phyloP scores from a whole-genome alignment of 371 early-diverging fungal genomes.

The Fennellomyces sp. region DNA sequence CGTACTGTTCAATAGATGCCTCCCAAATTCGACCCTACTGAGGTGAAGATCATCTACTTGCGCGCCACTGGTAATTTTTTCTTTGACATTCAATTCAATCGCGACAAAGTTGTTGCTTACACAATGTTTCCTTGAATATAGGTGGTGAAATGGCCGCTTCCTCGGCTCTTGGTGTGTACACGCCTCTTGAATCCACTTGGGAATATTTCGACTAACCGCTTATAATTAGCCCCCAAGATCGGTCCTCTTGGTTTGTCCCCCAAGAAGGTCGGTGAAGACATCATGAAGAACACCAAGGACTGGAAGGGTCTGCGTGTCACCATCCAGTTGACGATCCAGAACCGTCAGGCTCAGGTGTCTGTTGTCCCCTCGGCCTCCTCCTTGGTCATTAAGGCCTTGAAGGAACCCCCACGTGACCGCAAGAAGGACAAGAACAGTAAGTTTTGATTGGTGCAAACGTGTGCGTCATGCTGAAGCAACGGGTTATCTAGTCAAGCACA shows the following conservation, averaged over 20 bases:
- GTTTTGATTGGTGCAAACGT: background rate
- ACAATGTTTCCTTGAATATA: background rate
- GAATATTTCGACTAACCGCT: background rate
- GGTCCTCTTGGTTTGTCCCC: conserved; percentile 99
- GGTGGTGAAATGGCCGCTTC: conserved; percentile 89
- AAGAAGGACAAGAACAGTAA: conserved; percentile 99
- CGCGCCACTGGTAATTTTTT: conserved; percentile 89
- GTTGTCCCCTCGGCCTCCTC: conserved; percentile 98
- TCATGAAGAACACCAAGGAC: conserved; percentile 99
- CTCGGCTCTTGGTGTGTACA: conserved; percentile 73
- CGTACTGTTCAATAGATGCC: conserved; percentile 54
- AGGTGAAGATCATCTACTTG: conserved; percentile 92
- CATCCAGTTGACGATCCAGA: conserved; percentile 98
- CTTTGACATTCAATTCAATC: background rate
- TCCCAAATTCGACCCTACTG: conserved; percentile 89
- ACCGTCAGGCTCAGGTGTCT: conserved; percentile 99
- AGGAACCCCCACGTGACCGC: conserved; percentile 99
- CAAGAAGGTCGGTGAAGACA: conserved; percentile 99
- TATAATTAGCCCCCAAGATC: conserved; percentile 83
- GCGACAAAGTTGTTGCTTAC: background rate
- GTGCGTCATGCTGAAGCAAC: background rate
- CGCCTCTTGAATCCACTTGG: background rate
- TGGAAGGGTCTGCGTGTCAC: conserved; percentile 99
- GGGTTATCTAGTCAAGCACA: conserved; percentile 81
- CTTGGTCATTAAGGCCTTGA: conserved; percentile 98